Evolutionary conservation across 2,329 filamentous ascomycete genomes (phyloP).

Genomic region (Trichophyton benhamiae): DNA sequence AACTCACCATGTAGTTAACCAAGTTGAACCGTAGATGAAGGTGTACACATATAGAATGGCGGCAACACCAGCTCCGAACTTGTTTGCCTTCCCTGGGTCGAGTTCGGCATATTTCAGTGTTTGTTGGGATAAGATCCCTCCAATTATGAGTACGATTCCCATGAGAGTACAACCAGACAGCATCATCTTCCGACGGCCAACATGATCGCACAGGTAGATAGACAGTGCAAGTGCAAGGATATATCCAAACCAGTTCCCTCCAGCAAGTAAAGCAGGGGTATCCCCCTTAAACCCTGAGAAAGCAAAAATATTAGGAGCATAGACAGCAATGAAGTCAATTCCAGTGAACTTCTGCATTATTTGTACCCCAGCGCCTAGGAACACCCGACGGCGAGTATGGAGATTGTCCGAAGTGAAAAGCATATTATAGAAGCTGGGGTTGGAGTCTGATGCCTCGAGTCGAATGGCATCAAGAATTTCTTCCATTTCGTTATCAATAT

Average conservation of each 20-base stretch:
- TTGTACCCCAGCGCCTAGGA: neutral
- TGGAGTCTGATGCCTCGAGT: neutral
- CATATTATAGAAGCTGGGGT: neutral
- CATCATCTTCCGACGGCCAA: neutral
- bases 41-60: neutral
- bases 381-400: neutral
- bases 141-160: neutral
- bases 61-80: neutral
- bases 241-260: neutral
- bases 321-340: neutral
- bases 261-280: neutral
- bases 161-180: neutral
- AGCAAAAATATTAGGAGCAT: slow-evolving; percentile 1
- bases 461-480: neutral
- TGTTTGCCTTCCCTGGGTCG: neutral
- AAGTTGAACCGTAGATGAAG: neutral
- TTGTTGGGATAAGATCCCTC: neutral
- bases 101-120: neutral
- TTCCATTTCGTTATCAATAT: neutral
- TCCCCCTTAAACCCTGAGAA: neutral
- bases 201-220: neutral
- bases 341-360: slow-evolving; percentile 2
- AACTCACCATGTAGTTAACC: neutral
- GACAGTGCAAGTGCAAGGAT: neutral
- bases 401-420: neutral